Evolutionary conservation across 2,329 filamentous ascomycete species (phyloP).

Genomic region (Chrysoporthe deuterocubensis): DNA sequence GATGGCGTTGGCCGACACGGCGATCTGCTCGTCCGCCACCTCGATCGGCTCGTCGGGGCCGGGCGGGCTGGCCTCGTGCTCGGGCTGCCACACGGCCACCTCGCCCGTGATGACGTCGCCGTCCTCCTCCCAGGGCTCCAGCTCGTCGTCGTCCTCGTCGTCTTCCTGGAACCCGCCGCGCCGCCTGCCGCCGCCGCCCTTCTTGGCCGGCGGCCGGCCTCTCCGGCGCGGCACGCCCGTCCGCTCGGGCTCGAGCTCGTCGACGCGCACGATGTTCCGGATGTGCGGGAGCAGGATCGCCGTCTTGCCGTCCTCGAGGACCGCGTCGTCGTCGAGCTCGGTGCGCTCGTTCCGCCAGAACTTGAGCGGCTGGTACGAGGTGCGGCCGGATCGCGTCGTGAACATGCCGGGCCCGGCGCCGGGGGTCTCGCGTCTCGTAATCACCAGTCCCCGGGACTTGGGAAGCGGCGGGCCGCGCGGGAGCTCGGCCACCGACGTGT

Average conservation of each 20-base stretch:
- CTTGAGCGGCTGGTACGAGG: slow-evolving; percentile 76
- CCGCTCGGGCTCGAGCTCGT: slow-evolving; percentile 55
- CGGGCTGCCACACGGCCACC: slow-evolving; percentile 66
- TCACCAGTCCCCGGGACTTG: slow-evolving; percentile 58
- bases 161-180: slow-evolving; percentile 48
- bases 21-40: slow-evolving; percentile 59
- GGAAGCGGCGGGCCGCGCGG: slow-evolving; percentile 61
- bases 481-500: slow-evolving; percentile 51
- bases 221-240: slow-evolving; percentile 28
- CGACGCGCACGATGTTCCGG: slow-evolving; percentile 77
- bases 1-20: slow-evolving; percentile 59
- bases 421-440: slow-evolving; percentile 48
- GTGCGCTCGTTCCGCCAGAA: slow-evolving; percentile 87
- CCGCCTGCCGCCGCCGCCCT: slow-evolving; percentile 35
- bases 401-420: slow-evolving; percentile 54
- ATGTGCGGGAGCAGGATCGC: slow-evolving; percentile 70
- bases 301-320: slow-evolving; percentile 47
- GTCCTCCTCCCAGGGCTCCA: slow-evolving; percentile 74
- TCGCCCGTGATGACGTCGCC: slow-evolving; percentile 66
- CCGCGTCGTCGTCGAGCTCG: slow-evolving; percentile 64
- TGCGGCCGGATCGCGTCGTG: slow-evolving; percentile 75
- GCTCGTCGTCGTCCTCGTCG: slow-evolving; percentile 58
- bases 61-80: slow-evolving; percentile 58
- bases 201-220: slow-evolving; percentile 20
- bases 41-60: slow-evolving; percentile 59